Evolutionary conservation across 2,329 filamentous ascomycete genomes (phyloP), one percentile per base, ranked within the genome.

Genomic region (Colletotrichum musae): DNA sequence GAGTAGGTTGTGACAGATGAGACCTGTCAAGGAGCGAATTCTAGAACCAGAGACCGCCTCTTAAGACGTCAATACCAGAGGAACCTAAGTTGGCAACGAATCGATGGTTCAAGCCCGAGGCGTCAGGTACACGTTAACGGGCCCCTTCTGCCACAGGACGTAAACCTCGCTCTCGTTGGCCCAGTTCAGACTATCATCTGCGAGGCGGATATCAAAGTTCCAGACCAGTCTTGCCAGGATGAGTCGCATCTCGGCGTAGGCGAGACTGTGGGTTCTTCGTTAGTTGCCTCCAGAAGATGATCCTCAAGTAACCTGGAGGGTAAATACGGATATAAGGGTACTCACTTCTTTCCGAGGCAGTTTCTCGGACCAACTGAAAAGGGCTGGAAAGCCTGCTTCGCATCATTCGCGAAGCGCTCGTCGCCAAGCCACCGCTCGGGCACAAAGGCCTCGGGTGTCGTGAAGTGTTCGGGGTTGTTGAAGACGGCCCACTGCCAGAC

Each of bases 401-500:
- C 57, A 58, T 80, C 77, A 0, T 60, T 60, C 1, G 50, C 60
- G 15, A 69, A 74, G 12, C 28, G 57, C 5, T 59, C 47, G 16
- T 73, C 71, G 6, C 70, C 71, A 0, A 77, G 66, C 77, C 80
- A 84, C 5, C 82, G 73, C 65, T 83, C 80, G 0, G 87, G 87
- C 2, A 45, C 7, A 5, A 82, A 89, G 0, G 72, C 72, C 12
- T 82, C 75, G 0, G 86, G 81, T 0, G 84, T 77, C 5, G 76
- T 77, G 73, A 86, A 88, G 70, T 85, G 78, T 5, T 76, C 72
- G 2, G 80, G 76, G 48, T 80, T 81, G 67, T 81, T 81, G 69
- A 83, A 83, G 13, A 82, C 77, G 3, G 83, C 78, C 72, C 78
- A 85, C 50, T 86, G 84, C 53, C 81, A 79, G 0, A 86, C 76